Evolutionary conservation across 345 rosid species (phyloP), one percentile per base, ranked within the genome.

Genomic region (Eutrema japonicum): DNA sequence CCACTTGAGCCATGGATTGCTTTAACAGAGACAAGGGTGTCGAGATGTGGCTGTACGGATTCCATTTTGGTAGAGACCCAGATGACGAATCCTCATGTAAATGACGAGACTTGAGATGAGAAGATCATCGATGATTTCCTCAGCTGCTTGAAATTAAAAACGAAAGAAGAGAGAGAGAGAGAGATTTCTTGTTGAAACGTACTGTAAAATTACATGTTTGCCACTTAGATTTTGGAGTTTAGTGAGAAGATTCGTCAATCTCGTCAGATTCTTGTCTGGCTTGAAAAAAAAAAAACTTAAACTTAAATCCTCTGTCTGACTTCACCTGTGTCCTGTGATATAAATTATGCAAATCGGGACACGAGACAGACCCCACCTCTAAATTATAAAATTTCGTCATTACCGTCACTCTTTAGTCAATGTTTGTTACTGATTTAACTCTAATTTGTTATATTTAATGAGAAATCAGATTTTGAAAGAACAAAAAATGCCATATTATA

Each of bases 11-110:
- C 52, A 37, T 53, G 30, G 51, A 16, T 53, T 37, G 64, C 59
- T 76, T 18, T 18, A 46, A 7, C 69, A 18, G 66, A 80, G 75
- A 30, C 67, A 67, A 22, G 71, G 56, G 74, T 78, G 1, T 59
- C 64, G 54, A 60, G 83, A 81, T 82, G 76, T 61, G 80, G 79
- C 38, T 59, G 74, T 74, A 59, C 51, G 45, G 81, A 10, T 47
- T 81, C 84, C 96, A 89, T 89, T 74, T 70, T 70, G 16, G 52
- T 32, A 58, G 49, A 75, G 70, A 83, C 74, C 81, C 77, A 45
- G 78, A 72, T 18, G 66, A 58, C 13, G 71, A 81, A 75, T 80
- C 88, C 82, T 89, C 89, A 85, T 89, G 87, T 79, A 83, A 74
- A 42, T 38, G 49, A 50, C 56, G 65, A 46, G 41, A 38, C 36